phyloP scores from a whole-genome alignment of 2,329 filamentous ascomycete genomes.

The Bertia moriformis region DNA sequence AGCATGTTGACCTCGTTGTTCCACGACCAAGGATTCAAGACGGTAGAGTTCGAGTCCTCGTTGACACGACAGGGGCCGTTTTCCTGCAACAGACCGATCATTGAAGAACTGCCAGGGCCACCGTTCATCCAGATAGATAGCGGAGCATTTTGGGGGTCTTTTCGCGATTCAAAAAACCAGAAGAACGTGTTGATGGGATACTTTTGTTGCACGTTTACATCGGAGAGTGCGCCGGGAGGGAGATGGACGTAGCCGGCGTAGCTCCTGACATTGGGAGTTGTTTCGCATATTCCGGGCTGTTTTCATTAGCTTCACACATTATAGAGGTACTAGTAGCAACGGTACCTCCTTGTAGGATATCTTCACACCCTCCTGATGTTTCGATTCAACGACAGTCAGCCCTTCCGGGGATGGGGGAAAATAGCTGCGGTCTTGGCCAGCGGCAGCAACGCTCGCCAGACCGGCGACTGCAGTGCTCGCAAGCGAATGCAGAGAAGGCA shows the following conservation, averaged over 20 bases:
- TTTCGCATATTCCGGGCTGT: slow-evolving; percentile 36
- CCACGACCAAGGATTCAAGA: slow-evolving; percentile 44
- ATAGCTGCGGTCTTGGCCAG: slow-evolving; percentile 1
- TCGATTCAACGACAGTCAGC: slow-evolving; percentile 4
- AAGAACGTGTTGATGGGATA: slow-evolving; percentile 50
- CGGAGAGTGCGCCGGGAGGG: slow-evolving; percentile 24
- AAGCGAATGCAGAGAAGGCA: too few relatives aligned
- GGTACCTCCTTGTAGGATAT: slow-evolving; percentile 5
- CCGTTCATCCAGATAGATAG: slow-evolving; percentile 45
- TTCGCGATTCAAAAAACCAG: slow-evolving; percentile 46
- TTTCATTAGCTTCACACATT: neutral
- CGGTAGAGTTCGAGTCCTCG: slow-evolving; percentile 30
- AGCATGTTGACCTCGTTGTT: slow-evolving; percentile 52
- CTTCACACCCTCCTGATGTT: slow-evolving; percentile 5
- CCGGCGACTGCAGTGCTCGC: neutral
- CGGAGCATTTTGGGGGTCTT: slow-evolving; percentile 32
- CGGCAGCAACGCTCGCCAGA: neutral
- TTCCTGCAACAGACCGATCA: slow-evolving; percentile 39
- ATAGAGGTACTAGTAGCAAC: neutral
- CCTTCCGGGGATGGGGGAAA: slow-evolving; percentile 4
- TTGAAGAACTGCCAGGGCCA: slow-evolving; percentile 38
- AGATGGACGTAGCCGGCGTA: slow-evolving; percentile 47
- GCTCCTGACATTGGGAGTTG: slow-evolving; percentile 34
- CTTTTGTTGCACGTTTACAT: slow-evolving; percentile 16
- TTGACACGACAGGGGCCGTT: slow-evolving; percentile 35